A percentile compares a stretch with the other conserved stretches of the same genome.
phyloP scores from a whole-genome alignment of 805 yeast species.

The Ogataea parapolymorpha region DNA sequence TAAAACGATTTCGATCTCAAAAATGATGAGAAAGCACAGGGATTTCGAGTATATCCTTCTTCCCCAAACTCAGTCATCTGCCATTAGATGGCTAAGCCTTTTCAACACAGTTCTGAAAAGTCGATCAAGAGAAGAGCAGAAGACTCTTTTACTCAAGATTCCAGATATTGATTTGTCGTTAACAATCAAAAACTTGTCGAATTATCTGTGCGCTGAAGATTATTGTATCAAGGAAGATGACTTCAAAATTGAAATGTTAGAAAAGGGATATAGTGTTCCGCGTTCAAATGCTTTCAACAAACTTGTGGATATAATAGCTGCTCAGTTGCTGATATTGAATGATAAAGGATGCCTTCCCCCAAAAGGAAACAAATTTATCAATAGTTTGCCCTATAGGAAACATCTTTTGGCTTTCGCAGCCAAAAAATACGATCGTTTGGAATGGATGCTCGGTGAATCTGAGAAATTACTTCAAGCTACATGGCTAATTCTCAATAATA shows the following conservation, averaged over 20 bases:
- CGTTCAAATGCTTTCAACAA: slow-evolving; percentile 34
- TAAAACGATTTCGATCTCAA: slow-evolving; percentile 58
- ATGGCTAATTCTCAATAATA: slow-evolving; percentile 40
- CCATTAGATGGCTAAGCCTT: slow-evolving; percentile 64
- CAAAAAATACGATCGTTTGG: slow-evolving; percentile 70
- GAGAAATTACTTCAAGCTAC: slow-evolving; percentile 41
- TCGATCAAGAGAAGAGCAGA: slow-evolving; percentile 5
- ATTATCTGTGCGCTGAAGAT: slow-evolving; percentile 8
- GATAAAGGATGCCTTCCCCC: slow-evolving; percentile 4
- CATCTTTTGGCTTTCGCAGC: slow-evolving; percentile 43
- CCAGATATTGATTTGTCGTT: slow-evolving; percentile 46
- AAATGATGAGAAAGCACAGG: slow-evolving; percentile 14
- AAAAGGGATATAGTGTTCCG: slow-evolving; percentile 26
- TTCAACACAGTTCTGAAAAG: slow-evolving; percentile 45
- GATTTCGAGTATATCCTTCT: slow-evolving; percentile 46
- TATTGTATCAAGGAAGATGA: background rate
- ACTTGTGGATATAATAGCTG: slow-evolving; percentile 36
- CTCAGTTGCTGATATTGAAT: slow-evolving; percentile 19
- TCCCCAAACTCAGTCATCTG: slow-evolving; percentile 48
- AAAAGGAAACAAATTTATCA: slow-evolving; percentile 14
- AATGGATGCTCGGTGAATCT: slow-evolving; percentile 55
- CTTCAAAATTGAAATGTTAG: slow-evolving; percentile 2
- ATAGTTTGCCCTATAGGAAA: slow-evolving; percentile 24
- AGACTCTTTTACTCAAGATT: slow-evolving; percentile 34
- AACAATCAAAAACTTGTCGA: slow-evolving; percentile 31